Base-by-base conservation (phyloP, 306 rosid species). In the Parietaria judaica region DNA sequence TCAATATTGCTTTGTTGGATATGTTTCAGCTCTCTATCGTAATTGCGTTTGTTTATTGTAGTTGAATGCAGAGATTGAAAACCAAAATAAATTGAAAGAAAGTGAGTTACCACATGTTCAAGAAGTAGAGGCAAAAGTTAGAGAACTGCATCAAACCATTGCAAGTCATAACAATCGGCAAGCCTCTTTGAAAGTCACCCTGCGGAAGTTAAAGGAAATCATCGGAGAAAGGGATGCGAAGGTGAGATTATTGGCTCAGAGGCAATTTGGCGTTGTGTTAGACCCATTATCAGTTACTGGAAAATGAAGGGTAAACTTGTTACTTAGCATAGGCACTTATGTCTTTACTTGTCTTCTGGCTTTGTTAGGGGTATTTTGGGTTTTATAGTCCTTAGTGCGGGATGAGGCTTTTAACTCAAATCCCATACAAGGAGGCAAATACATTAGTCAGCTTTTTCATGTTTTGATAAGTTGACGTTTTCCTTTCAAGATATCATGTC, bases 31-130 rank as follows among this genome's bases (percentile, higher is more conserved):
- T 23, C 51, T 8, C 1, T 41, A 41, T 49, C 53, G 5, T 54
- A 38, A 66, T n/a, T 64, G 47, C 36, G 70, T 74, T 49, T 34
- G 13, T 49, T 11, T 49, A 9, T 62, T 60, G 44, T 63, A 91
- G 98, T 79, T 88, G 84, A 82, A 75, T 65, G 66, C 69, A 51
- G 95, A 78, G 58, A 85, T 91, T 72, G 71, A 62, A 0, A 76
- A 71, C 43, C 68, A 71, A 72, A 75, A 76, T 65, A 84, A 82
- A 81, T 84, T 83, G 43, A 81, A 79, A 74, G 95, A 82, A 68
- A 80, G 56, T 72, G 96, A 91, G 67, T 62, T 81, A 68, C 84
- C 95, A 58, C 79, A 78, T 64, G 78, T 82, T 77, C 86, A 91
- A 69, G 96, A 88, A 68, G 84, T 75, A 38, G 95, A 83, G 38